phyloP scores from a whole-genome alignment of 192 early-diverging fungal genomes.

The Coemansia sp. region DNA sequence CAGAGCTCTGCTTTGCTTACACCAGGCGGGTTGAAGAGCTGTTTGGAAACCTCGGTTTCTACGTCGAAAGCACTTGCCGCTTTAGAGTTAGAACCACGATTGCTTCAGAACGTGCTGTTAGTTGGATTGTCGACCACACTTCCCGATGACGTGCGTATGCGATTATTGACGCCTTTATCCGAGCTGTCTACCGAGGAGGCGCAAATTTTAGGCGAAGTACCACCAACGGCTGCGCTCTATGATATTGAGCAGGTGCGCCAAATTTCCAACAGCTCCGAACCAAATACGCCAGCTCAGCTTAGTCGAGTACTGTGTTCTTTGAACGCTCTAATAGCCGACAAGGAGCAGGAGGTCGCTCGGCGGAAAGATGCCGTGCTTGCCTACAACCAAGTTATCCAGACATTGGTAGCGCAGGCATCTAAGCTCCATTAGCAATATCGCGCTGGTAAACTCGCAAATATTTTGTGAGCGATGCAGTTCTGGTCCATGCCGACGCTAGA shows the following conservation, averaged over 20 bases:
- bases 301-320: conserved; percentile 33
- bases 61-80: too few relatives aligned
- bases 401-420: conserved; percentile 43
- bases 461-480: neutral
- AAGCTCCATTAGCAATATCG: conserved; percentile 30
- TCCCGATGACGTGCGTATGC: neutral
- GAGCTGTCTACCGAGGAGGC: neutral
- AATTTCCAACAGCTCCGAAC: conserved; percentile 1
- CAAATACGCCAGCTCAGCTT: neutral
- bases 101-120: conserved; percentile 35
- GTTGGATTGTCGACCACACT: conserved; percentile 16
- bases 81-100: conserved; percentile 22
- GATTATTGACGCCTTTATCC: conserved; percentile 22
- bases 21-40: neutral
- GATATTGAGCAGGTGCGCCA: conserved; percentile 31
- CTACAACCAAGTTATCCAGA: conserved; percentile 56
- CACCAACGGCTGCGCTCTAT: neutral
- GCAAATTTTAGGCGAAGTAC: neutral
- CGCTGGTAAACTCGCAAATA: neutral
- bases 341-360: conserved; percentile 27
- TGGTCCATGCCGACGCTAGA: neutral
- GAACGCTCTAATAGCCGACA: conserved; percentile 15
- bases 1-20: neutral
- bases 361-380: conserved; percentile 34
- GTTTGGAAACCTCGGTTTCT: neutral